Base-by-base conservation (phyloP, 1,284 basidiomycete genomes). In the Malassezia pachydermatis region DNA sequence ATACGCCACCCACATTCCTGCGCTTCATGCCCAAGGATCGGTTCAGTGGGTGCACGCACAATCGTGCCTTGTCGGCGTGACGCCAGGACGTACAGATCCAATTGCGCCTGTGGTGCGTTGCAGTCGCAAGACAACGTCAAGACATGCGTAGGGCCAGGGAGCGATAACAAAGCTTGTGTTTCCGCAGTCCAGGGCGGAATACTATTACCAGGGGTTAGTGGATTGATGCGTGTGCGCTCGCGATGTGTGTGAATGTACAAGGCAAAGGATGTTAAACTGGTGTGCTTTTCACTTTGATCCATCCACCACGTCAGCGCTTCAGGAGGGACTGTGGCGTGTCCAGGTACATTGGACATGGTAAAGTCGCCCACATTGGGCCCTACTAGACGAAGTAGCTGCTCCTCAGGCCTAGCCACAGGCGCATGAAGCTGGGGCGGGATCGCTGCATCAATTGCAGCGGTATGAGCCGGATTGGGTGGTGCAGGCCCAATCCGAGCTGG, bases 321-420 rank as follows among this genome's bases (percentile, higher is more conserved):
- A n/a, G n/a, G n/a, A n/a, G n/a, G n/a, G n/a, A n/a, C n/a, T n/a
- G n/a, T n/a, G n/a, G n/a, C n/a, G n/a, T n/a, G n/a, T n/a, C n/a
- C n/a, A n/a, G n/a, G n/a, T n/a, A n/a, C n/a, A 6, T 28, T 32
- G 25, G 45, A 1, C 25, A 46, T 11, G 6, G 25, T 19, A 36
- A 44, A 44, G 8, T 44, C 49, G 25, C 49, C 41, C 9, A 51
- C 38, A 19, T 51, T 35, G 6, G 49, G 49, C 1, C 49, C 49
- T 9, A 45, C 24, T 11, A 51, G 20, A 4, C 34, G 43, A 17
- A 38, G 17, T 14, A 37, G 42, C 27, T 23, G 13, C 13, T 44
- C 25, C n/a, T 32, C n/a, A 13, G 30, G 14, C n/a, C 4, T 14
- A 4, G 14, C 11, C 14, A n/a, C n/a, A n/a, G n/a, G n/a, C n/a